Evolutionary conservation across 805 yeast species (phyloP), one percentile per base, ranked within the genome.

Genomic region (Citeromyces matritensis): DNA sequence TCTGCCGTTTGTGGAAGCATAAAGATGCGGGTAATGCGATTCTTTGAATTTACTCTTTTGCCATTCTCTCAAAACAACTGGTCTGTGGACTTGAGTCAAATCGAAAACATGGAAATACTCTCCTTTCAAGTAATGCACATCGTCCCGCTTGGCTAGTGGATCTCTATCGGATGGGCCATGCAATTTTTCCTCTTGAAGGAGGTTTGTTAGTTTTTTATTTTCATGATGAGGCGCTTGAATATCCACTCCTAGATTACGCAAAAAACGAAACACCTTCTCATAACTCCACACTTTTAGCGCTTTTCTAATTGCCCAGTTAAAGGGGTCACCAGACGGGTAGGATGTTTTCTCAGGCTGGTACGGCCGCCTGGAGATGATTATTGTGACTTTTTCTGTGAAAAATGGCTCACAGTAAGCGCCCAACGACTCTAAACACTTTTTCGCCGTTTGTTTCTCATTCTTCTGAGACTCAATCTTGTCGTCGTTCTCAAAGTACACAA

Each of bases 101-200:
- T 91, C 98, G 55, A 78, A 88, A 25, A 84, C 76, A 40, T 78
- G 74, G 17, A 84, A 57, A 51, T 75, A 84, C 5, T 76, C 71
- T 25, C 76, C 73, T 31, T 73, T 74, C 51, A 91, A 82, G 49
- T 81, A 81, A 45, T 77, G 75, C 44, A 79, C 69, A 48, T 88
- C 95, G 42, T 82, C 94, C 35, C 95, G 62, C 40, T 67, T 73
- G 2, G 93, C 91, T 38, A 63, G 67, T 9, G 93, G 91, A 49
- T 86, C 95, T 40, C 94, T 69, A 50, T 86, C 96, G 24, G 78
- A 68, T 1, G 94, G 80, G 9, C 95, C 96, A 48, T 71, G 74
- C 9, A 82, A 54, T 44, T 82, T 82, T 47, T 91, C 98, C 45
- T 83, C 85, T 39, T 75, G 73, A 42, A 88, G 63, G 39, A 88